Evolutionary conservation across 129 eudicot genomes (phyloP), one percentile per base, ranked within the genome.

Genomic region (Cynara cardunculus): DNA sequence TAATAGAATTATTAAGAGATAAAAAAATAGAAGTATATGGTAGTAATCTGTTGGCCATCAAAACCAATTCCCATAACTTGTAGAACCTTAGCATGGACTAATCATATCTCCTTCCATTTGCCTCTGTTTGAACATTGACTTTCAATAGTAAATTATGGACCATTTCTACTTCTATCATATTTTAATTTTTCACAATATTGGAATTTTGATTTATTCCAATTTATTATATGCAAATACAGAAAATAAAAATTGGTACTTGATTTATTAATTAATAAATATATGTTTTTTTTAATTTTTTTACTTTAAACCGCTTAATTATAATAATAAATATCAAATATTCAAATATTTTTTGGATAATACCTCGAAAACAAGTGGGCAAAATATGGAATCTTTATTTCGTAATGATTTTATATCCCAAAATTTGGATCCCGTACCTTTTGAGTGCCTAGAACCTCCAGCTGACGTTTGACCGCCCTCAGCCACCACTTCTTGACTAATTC

Each of bases 401-500:
- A 14, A 18, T n/a, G 1, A 56, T 22, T 34, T 7, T 31, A 9
- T 44, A 49, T 18, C 26, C 28, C 1, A 66, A 39, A 66, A 19
- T 25, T 18, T 59, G 31, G 4, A 32, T 66, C 7, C n/a, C n/a
- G 53, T 71, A 83, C 86, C 86, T 83, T 71, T 77, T 71, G 79
- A 28, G n/a, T 46, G 25, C 61, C n/a, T 26, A 73, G 84, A 80
- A 30, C 69, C 79, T 66, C 65, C 61, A 32, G 85, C 77, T 32
- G 72, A 32, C 71, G 46, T 41, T 76, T 76, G 82, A 70, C 78
- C 82, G 0, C 22, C 82, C 9, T 59, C 86, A 75, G 76, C 80
- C 80, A 81, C 69, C 75, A 75, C 85, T 71, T 24, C 71, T 25
- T 71, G 69, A 30, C 72, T 83, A 56, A 56, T 56, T 18, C 30